phyloP scores from a whole-genome alignment of 2,329 filamentous ascomycete species.

The Monosporascus sp. region DNA sequence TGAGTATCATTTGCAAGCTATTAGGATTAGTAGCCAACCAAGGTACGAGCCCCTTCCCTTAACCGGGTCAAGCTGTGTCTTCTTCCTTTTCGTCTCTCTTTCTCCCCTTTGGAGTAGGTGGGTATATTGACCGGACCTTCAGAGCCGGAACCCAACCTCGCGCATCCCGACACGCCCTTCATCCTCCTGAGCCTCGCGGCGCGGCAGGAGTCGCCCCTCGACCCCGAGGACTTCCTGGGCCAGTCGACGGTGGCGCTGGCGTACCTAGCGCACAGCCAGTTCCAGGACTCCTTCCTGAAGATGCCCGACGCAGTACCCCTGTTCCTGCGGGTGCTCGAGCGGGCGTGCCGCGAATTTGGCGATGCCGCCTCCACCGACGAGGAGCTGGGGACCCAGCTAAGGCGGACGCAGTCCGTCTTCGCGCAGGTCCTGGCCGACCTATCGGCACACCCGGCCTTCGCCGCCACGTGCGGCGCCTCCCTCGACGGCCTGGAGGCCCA shows the following conservation, averaged over 20 bases:
- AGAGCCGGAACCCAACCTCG: constrained; percentile 41
- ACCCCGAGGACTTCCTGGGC: constrained; percentile 50
- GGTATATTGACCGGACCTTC: constrained; percentile 6
- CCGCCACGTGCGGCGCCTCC: constrained; percentile 28
- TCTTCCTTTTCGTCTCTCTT: background rate
- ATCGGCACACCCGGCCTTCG: constrained; percentile 45
- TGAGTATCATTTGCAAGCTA: constrained; percentile 52
- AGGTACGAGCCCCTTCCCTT: constrained; percentile 27
- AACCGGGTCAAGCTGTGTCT: background rate
- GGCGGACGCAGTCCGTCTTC: constrained; percentile 44
- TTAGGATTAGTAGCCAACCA: constrained; percentile 49
- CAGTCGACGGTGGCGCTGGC: constrained; percentile 47
- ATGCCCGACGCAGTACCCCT: constrained; percentile 31
- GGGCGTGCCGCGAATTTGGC: constrained; percentile 40
- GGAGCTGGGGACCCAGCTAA: constrained; percentile 37
- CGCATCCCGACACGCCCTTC: constrained; percentile 41
- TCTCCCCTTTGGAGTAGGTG: background rate
- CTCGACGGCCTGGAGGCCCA: constrained; percentile 37
- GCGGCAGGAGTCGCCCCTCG: constrained; percentile 33
- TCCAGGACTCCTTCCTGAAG: constrained; percentile 45
- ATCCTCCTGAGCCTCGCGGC: constrained; percentile 46
- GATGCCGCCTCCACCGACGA: constrained; percentile 40
- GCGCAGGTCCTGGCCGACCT: constrained; percentile 47
- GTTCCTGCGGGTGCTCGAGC: constrained; percentile 44
- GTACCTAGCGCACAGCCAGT: constrained; percentile 49